A percentile compares a stretch with the other conserved stretches of the same genome.
phyloP scores from a whole-genome alignment of 768 basidiomycete species.

The Gautieria morchelliformis region DNA sequence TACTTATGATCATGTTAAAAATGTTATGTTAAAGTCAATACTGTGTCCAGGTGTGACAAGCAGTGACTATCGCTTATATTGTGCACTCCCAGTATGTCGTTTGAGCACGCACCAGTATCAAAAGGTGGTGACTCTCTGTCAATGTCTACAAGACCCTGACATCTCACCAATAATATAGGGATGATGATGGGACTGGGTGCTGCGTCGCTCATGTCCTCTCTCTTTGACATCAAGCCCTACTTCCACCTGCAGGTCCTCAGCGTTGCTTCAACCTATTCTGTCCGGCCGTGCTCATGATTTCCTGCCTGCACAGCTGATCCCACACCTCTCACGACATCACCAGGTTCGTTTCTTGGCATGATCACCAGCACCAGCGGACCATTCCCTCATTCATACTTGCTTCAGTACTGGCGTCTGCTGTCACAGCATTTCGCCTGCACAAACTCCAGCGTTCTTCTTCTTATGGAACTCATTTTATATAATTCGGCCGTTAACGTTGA shows the following conservation, averaged over 20 bases:
- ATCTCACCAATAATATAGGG: conserved; percentile 41
- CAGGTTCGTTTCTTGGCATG: conserved; percentile 45
- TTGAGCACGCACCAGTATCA: conserved; percentile 58
- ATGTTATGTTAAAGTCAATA: no score
- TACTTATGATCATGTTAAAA: no score
- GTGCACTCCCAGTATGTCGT: conserved; percentile 12
- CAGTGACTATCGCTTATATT: background rate
- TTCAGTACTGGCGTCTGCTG: conserved; percentile 78
- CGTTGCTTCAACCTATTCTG: conserved; percentile 3
- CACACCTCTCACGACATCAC: conserved; percentile 82
- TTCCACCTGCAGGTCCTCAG: conserved; percentile 66
- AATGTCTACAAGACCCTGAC: background rate
- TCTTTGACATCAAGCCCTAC: conserved; percentile 85
- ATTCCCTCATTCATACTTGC: conserved; percentile 7
- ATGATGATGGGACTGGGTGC: conserved; percentile 67
- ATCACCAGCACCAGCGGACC: background rate
- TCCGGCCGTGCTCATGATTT: conserved; percentile 6
- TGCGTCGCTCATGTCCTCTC: conserved; percentile 60
- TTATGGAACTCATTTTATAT: conserved; percentile 67
- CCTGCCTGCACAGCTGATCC: conserved; percentile 47
- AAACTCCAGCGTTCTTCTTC: conserved; percentile 78
- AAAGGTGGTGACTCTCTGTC: conserved; percentile 42
- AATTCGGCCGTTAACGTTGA: conserved; percentile 65
- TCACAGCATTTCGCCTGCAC: conserved; percentile 68
- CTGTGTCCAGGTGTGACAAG: background rate